A percentile compares a stretch with the other conserved stretches of the same genome.
Evolutionary conservation across 108 stramenopile genomes (phyloP).

Genomic region (Pseudonitzschia pungens): DNA sequence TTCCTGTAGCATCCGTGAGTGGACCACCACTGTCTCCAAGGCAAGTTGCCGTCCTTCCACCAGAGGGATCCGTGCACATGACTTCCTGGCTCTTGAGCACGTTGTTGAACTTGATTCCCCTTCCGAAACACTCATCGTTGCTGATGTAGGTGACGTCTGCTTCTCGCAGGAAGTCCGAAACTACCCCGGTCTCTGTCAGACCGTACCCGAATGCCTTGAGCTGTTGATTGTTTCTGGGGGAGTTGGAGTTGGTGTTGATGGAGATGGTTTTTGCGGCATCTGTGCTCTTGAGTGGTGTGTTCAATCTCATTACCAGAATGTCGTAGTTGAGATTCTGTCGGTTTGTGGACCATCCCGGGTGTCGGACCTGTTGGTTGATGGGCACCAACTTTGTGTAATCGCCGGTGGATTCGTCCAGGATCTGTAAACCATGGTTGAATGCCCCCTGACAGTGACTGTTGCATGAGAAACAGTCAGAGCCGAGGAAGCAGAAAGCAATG

Average conservation of each 20-base stretch:
- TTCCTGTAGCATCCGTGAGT: background rate
- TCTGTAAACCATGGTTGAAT: conserved; percentile 20
- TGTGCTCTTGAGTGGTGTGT: conserved; percentile 6
- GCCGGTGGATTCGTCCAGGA: conserved; percentile 1
- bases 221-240: background rate
- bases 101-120: conserved; percentile 15
- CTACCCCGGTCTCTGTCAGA: background rate
- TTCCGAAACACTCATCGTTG: conserved; percentile 12
- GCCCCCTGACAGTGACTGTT: conserved; percentile 36
- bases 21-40: conserved; percentile 31
- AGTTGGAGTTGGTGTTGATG: conserved; percentile 12
- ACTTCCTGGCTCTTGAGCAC: conserved; percentile 19
- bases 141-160: conserved; percentile 15
- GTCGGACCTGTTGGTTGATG: conserved; percentile 20
- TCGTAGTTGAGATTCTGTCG: conserved; percentile 23
- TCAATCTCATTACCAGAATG: conserved; percentile 27
- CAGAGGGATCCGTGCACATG: conserved; percentile 21
- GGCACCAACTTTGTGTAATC: conserved; percentile 1
- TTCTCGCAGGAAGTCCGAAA: conserved; percentile 14
- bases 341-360: conserved; percentile 24
- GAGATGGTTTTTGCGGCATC: conserved; percentile 15
- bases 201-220: conserved; percentile 18
- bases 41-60: conserved; percentile 9
- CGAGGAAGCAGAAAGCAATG: background rate
- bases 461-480: background rate